Evolutionary conservation across 1,139 yeast genomes (phyloP), one percentile per base, ranked within the genome.

Genomic region (Kodamaea arcana): DNA sequence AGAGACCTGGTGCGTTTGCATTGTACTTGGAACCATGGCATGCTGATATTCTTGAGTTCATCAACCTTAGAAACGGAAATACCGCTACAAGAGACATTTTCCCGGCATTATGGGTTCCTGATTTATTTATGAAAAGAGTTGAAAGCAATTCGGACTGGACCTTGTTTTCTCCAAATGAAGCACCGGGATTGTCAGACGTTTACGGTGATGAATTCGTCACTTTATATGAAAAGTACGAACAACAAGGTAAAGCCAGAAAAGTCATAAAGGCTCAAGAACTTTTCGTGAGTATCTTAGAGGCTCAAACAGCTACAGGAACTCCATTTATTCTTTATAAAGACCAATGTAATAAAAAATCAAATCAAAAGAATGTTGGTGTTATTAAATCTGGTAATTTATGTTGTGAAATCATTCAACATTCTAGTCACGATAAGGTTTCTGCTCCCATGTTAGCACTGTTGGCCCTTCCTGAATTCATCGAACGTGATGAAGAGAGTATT

Each of bases 1-100:
- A 75, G 53, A 54, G 82, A 44, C 82, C 82, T 0, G 81, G 82
- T 29, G 82, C 82, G 6, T 73, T 76, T 52, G 78, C 80, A n/a
- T 59, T 75, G 21, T 76, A 75, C 56, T 44, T 75, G 34, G 82
- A 76, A 46, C 81, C 82, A 31, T 76, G 82, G 82, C 82, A 76
- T 54, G 62, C 71, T 3, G 81, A 76, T 48, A 58, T 76, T 27
- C 70, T 73, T 49, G 76, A 72, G 27, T 66, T 75, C 41, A 50
- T 76, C 26, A 75, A 74, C 33, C 54, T 75, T 45, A 60, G 75
- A 40, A 74, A 74, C 54, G 58, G 80, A 42, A 22, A 27, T 9
- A 11, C 14, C 17, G 30, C 23, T 7, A 77, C 81, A 2, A 57
- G 80, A 43, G 81, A 76, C 47, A 59, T 76, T 39, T 75, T 75